Percentiles rank a stretch among this genome's conserved stretches.
Conservation (phyloP, 306 rosid genomes). For the Pyrus communis region DNA sequence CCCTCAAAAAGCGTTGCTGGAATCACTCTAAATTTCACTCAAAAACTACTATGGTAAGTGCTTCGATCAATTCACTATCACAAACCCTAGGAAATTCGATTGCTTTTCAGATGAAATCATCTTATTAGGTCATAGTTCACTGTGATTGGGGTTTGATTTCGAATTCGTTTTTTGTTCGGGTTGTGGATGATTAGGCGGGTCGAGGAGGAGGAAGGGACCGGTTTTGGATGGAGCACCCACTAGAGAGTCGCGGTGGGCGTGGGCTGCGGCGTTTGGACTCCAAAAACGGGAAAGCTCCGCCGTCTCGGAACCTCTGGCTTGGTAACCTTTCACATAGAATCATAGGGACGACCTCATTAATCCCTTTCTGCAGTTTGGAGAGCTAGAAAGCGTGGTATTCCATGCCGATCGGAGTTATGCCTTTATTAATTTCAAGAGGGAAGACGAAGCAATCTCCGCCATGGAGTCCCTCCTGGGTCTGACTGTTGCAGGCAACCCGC, state of each 20-base stretch:
- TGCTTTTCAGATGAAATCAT: neutral
- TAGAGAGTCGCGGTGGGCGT: conserved; percentile 9
- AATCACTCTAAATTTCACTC: neutral
- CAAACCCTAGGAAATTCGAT: neutral
- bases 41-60: neutral
- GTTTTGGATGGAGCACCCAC: conserved; percentile 20
- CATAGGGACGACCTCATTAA: conserved; percentile 54
- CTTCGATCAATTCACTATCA: too few relatives aligned
- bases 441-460: conserved; percentile 79
- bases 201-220: conserved; percentile 36
- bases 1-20: neutral
- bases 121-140: neutral
- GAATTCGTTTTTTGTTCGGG: neutral
- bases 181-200: conserved; percentile 3
- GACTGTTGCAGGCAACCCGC: conserved; percentile 65
- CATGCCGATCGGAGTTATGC: conserved; percentile 86
- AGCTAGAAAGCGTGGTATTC: conserved; percentile 70
- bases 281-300: conserved; percentile 36
- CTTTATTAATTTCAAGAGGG: conserved; percentile 64
- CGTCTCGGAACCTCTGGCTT: conserved; percentile 88
- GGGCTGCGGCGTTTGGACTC: conserved; percentile 16
- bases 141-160: neutral
- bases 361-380: conserved; percentile 64
- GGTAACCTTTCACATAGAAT: conserved; percentile 66
- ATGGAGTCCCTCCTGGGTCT: conserved; percentile 67